Evolutionary conservation across 2,329 filamentous ascomycete species (phyloP), one percentile per base, ranked within the genome.

Genomic region (Pseudocercospora vitis): DNA sequence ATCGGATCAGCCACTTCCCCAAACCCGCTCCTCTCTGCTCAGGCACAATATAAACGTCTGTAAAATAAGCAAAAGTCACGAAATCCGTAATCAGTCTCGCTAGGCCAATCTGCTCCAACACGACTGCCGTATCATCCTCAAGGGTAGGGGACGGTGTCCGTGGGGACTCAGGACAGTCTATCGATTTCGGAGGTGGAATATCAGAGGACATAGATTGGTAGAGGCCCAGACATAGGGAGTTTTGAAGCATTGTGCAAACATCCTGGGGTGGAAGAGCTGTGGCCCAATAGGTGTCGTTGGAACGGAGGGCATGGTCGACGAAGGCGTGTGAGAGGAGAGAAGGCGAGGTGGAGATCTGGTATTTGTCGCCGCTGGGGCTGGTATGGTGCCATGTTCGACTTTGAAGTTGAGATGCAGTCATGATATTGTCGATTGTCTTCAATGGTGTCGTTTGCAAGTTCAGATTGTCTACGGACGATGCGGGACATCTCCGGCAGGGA

Each of bases 251-350:
- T 4, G 53, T 47, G 14, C 53, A 31, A 1, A 69, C 50, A 2
- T 58, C 50, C 3, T 58, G 37, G 6, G 31, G 7, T 3, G 61
- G 50, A 11, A 69, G 55, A 5, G 57, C 46, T 29, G 57, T 59
- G 2, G 66, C 65, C 67, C 68, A 70, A 40, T 62, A 63, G 52
- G 67, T 68, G 18, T 68, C 65, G 11, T 63, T 53, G 21, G 53
- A 49, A 8, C 39, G 59, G 32, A 68, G 68, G 6, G 63, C 63
- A 14, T 32, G 44, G 42, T 67, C 64, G 52, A 68, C 61, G 56
- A 65, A 66, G 24, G 57, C 53, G 33, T 53, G 56, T 18, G 63
- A 56, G 6, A 67, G 52, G 3, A 57, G 42, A 9, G 45, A 26
- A 3, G 32, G 31, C 8, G 47, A 37, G 12, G 62, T 67, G 14